Evolutionary conservation across 768 basidiomycete species (phyloP).

Genomic region (Hortiboletus flavorubellus): DNA sequence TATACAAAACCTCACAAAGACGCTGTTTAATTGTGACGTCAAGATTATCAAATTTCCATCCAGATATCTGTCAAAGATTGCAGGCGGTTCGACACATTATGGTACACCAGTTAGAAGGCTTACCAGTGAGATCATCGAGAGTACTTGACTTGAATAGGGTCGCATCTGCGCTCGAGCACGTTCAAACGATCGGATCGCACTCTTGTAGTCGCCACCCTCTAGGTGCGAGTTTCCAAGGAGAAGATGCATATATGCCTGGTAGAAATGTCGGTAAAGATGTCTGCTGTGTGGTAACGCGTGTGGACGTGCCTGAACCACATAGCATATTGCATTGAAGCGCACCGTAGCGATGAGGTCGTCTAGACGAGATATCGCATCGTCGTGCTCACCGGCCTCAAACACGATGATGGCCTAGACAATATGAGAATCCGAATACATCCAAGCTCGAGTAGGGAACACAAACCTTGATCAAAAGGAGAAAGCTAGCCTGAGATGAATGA

Average conservation of each 20-base stretch:
- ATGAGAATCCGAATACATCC: rapidly evolving
- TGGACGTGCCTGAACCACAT: neutral
- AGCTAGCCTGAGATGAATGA: neutral
- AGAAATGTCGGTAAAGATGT: neutral
- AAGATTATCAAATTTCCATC: no score
- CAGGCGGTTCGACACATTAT: no score
- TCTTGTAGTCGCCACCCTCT: neutral
- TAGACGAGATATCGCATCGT: neutral
- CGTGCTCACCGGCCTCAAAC: neutral
- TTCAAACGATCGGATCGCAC: neutral
- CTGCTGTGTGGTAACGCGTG: no score
- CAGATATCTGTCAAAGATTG: no score
- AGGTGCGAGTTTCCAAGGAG: neutral
- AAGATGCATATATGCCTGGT: neutral
- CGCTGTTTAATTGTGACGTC: no score
- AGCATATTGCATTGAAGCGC: neutral
- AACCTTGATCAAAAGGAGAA: neutral
- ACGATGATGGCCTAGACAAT: neutral
- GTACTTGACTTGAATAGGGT: neutral
- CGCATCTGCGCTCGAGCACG: neutral
- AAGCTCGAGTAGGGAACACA: neutral
- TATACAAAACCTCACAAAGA: no score
- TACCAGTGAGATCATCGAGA: neutral
- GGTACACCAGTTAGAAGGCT: no score
- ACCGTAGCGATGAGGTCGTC: neutral